Conservation (phyloP, 345 rosid genomes). For the Kandelia obovata region DNA sequence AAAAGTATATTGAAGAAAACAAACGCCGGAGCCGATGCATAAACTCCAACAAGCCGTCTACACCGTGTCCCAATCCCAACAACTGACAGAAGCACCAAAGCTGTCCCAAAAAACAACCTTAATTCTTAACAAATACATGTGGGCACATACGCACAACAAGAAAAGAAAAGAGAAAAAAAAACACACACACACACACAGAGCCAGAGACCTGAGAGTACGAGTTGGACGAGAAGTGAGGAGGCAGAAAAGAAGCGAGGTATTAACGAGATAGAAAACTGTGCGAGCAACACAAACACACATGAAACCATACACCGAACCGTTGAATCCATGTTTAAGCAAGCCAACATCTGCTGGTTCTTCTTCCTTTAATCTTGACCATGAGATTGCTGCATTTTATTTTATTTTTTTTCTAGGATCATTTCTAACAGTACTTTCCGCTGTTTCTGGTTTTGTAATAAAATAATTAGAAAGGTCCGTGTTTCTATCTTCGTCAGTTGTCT, state of each 20-base stretch:
- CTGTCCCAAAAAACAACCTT: constrained; percentile 23
- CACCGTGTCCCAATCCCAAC: constrained; percentile 42
- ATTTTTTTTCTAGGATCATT: no score
- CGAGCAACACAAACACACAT: constrained; percentile 33
- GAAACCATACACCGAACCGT: constrained; percentile 38
- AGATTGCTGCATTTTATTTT: constrained; percentile 24
- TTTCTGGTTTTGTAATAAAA: no score
- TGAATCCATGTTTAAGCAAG: constrained; percentile 9
- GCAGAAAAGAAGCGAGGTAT: constrained; percentile 46
- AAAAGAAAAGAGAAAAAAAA: neutral
- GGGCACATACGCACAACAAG: no score
- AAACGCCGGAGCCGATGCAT: constrained; percentile 52
- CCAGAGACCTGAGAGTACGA: constrained; percentile 41
- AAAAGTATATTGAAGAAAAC: constrained; percentile 43
- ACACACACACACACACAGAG: neutral
- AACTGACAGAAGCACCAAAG: constrained; percentile 30
- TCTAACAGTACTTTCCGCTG: no score
- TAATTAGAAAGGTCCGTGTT: no score
- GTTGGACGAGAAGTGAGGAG: constrained; percentile 35
- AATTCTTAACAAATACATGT: neutral
- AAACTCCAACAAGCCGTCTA: constrained; percentile 41
- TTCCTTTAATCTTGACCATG: constrained; percentile 17
- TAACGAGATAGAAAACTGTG: constrained; percentile 39
- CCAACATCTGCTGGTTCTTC: neutral
- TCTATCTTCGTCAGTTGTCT: no score